A percentile compares a stretch with the other conserved stretches of the same genome.
Conservation (phyloP, 345 rosid genomes). For the Citrus sp. region DNA sequence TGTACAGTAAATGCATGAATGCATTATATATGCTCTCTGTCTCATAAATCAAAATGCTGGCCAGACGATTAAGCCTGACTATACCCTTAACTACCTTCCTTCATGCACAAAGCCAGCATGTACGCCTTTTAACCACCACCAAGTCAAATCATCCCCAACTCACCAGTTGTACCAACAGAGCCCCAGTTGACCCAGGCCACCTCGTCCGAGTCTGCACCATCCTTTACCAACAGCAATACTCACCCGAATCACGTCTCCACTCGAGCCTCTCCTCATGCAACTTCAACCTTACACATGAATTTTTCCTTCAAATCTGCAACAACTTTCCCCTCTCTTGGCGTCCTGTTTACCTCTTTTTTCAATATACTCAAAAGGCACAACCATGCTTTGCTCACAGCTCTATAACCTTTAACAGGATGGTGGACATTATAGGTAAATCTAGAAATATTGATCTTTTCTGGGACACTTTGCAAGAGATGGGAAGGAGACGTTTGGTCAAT, state of each 20-base stretch:
- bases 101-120: neutral
- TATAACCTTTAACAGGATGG: constrained; percentile 62
- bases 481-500: constrained; percentile 45
- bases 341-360: constrained; percentile 72
- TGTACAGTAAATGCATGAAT: neutral
- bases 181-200: constrained; percentile 46
- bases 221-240: constrained; percentile 73
- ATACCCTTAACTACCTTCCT: constrained; percentile 13
- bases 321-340: constrained; percentile 79
- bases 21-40: too few relatives aligned
- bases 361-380: constrained; percentile 38
- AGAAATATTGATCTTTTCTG: constrained; percentile 77
- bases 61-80: constrained; percentile 13
- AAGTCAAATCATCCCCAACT: constrained; percentile 12
- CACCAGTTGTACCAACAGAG: constrained; percentile 10
- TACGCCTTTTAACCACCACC: constrained; percentile 12
- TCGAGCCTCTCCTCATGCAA: constrained; percentile 46
- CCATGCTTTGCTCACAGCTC: constrained; percentile 45
- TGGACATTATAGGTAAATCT: constrained; percentile 54
- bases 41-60: constrained; percentile 12
- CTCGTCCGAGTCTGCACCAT: constrained; percentile 75
- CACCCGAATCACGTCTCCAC: constrained; percentile 62
- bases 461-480: constrained; percentile 50
- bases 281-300: constrained; percentile 50
- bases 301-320: constrained; percentile 91